These are phyloP conservation scores for Pyrus betulifolia DNA, from an alignment of 306 rosid species.

Conservation along the genomic window DNA sequence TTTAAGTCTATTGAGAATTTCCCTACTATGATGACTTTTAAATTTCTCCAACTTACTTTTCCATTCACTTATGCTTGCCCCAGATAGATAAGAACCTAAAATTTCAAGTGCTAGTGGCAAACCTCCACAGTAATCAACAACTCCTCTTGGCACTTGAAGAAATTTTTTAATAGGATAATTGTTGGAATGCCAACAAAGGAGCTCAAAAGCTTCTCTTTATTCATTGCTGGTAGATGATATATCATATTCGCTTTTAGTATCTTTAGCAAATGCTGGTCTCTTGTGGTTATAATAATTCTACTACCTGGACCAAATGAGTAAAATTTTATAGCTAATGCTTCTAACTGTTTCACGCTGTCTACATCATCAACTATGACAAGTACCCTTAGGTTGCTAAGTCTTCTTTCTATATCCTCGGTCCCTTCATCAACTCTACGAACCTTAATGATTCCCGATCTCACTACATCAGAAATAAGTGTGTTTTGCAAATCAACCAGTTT, in stretches of 20 bases:
- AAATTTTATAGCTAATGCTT: not conserved
- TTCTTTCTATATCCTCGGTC: not conserved
- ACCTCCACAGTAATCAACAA: slow-evolving; percentile 17
- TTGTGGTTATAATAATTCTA: slow-evolving; percentile 19
- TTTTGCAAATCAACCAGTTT: not conserved
- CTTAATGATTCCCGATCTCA: not conserved
- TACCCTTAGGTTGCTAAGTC: not conserved
- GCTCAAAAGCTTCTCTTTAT: slow-evolving; percentile 5
- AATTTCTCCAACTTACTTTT: not conserved
- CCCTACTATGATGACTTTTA: not conserved
- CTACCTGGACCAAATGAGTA: slow-evolving; percentile 10
- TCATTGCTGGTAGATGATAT: not conserved
- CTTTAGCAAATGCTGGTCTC: not conserved
- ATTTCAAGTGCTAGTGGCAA: slow-evolving; percentile 36
- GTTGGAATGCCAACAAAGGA: slow-evolving; percentile 18
- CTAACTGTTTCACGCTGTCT: not conserved
- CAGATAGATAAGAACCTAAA: slow-evolving; percentile 19
- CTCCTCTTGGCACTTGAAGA: not conserved
- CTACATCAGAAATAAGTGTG: not conserved
- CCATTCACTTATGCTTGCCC: not conserved
- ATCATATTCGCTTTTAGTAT: not conserved
- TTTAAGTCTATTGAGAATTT: not conserved
- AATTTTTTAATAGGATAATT: not conserved
- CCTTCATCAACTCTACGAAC: not conserved
- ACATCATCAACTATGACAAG: slow-evolving; percentile 8